phyloP scores from a whole-genome alignment of 768 basidiomycete genomes.

The Lentinula lateritia region DNA sequence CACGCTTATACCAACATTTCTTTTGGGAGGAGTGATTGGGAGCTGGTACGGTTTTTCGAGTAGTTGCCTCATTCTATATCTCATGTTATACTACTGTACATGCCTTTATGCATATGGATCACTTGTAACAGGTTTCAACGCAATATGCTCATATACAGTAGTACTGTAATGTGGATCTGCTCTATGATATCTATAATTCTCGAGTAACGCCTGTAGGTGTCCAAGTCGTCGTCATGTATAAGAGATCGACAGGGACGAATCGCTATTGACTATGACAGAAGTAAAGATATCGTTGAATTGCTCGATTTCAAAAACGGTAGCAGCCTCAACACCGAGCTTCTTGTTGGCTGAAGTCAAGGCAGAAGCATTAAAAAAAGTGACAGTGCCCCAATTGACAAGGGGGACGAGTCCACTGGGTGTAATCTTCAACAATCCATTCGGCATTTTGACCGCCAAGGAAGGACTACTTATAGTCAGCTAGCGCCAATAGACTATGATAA shows the following conservation, averaged over 20 bases:
- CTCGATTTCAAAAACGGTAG: slow-evolving; percentile 29
- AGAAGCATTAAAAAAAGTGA: slow-evolving; percentile 26
- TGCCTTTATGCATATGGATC: background rate
- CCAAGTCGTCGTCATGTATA: background rate
- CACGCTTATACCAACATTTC: slow-evolving; percentile 97
- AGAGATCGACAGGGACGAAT: background rate
- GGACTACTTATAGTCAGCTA: background rate
- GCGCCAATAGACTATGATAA: too few species aligned
- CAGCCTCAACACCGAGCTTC: slow-evolving; percentile 18
- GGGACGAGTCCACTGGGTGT: slow-evolving; percentile 17
- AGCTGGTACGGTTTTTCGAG: slow-evolving; percentile 54
- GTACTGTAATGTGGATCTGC: too few species aligned
- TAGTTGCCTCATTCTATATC: background rate
- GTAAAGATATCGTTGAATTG: slow-evolving; percentile 12
- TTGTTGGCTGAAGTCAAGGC: slow-evolving; percentile 21
- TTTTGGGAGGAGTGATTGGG: slow-evolving; percentile 79
- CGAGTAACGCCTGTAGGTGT: background rate
- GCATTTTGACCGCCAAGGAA: slow-evolving; percentile 2
- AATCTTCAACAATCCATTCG: slow-evolving; percentile 7
- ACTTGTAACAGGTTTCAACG: too few species aligned
- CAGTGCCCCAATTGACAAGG: slow-evolving; percentile 32
- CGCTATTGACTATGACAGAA: background rate
- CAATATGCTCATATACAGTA: too few species aligned
- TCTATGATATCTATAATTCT: too few species aligned
- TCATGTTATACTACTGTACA: background rate